A percentile compares a stretch with the other conserved stretches of the same genome.
These are phyloP conservation scores for Plasmopara viticola DNA, from an alignment of 352 stramenopile species.

Conservation along the genomic window DNA sequence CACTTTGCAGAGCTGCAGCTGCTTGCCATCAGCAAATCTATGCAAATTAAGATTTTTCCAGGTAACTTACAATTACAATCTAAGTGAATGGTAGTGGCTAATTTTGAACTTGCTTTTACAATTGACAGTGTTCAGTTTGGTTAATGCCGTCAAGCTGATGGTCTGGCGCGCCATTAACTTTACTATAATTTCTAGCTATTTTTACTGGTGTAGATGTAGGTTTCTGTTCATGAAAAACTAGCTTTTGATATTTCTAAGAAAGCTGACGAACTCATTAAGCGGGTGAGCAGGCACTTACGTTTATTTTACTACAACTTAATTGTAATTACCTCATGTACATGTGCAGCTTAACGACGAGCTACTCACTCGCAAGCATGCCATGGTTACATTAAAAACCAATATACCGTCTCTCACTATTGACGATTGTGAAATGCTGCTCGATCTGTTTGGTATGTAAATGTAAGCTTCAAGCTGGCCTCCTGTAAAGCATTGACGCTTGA, in stretches of 20 bases:
- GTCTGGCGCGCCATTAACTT: constrained; percentile 12
- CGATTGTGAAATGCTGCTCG: constrained; percentile 76
- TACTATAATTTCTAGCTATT: not conserved
- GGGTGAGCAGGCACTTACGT: constrained; percentile 16
- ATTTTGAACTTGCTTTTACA: constrained; percentile 2
- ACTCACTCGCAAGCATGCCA: constrained; percentile 37
- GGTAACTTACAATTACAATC: constrained; percentile 17
- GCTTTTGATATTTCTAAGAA: constrained; percentile 37
- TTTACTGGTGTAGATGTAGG: constrained; percentile 17
- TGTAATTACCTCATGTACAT: constrained; percentile 3
- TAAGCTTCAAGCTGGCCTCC: not conserved
- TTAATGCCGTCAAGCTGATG: constrained; percentile 41
- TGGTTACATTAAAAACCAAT: constrained; percentile 38
- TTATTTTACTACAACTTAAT: not conserved
- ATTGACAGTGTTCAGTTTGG: constrained; percentile 25
- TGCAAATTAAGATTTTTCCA: constrained; percentile 43
- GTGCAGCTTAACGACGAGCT: constrained; percentile 41
- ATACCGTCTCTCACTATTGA: constrained; percentile 52
- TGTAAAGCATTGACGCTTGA: constrained; percentile 4
- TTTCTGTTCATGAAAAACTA: constrained; percentile 53
- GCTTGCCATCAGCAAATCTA: constrained; percentile 28
- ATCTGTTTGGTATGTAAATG: constrained; percentile 49
- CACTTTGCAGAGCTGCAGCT: constrained; percentile 42
- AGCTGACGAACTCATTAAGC: constrained; percentile 33
- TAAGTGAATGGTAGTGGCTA: not conserved